Evolutionary conservation across 768 basidiomycete genomes (phyloP), one percentile per base, ranked within the genome.

Genomic region (Cystofilobasidium ferigula): DNA sequence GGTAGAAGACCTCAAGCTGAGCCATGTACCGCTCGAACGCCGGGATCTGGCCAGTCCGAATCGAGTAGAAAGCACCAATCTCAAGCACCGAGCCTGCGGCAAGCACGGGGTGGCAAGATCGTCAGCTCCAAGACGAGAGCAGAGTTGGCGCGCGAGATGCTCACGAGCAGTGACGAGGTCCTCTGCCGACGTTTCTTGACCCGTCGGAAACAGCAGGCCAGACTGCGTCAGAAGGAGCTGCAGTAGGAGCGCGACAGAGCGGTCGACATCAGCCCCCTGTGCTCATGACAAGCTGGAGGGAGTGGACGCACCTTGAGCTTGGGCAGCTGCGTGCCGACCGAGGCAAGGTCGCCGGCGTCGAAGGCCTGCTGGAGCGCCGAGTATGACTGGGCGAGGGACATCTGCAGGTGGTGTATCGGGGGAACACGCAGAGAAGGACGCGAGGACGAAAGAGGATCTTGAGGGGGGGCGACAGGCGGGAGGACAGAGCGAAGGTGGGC

Each of bases 11-110:
- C 71, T 88, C 85, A 5, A 95, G 81, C 77, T 94, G 89, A 20
- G 89, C 85, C 75, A 93, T 90, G 76, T 95, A 98, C 70, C 93
- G 84, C 77, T 94, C 89, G 74, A 98, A 99, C 0, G 89, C 87
- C 61, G 92, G 87, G 26, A 93, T 83, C 75, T 94, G 89, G 73
- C 83, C 84, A 69, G 85, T 82, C 43, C 90, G 83, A 75, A 98
- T 87, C 69, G 93, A 91, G 81, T 88, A 88, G 79, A 93, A 86
- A 22, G 92, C 90, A 61, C 92, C 94, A 71, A 97, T 86, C 79
- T 97, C 94, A 66, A 99, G 85, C 66, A 95, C 88, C 69, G 92
- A 90, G 68, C 94, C 91, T 93, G 76, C 38, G 38, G 0, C 16
- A 18, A 8, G 22, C 66, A 62, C 47, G 71, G 61, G 40, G 67